phyloP scores from a whole-genome alignment of 164 flowering plant species.

The Chimonanthus salicifolius region DNA sequence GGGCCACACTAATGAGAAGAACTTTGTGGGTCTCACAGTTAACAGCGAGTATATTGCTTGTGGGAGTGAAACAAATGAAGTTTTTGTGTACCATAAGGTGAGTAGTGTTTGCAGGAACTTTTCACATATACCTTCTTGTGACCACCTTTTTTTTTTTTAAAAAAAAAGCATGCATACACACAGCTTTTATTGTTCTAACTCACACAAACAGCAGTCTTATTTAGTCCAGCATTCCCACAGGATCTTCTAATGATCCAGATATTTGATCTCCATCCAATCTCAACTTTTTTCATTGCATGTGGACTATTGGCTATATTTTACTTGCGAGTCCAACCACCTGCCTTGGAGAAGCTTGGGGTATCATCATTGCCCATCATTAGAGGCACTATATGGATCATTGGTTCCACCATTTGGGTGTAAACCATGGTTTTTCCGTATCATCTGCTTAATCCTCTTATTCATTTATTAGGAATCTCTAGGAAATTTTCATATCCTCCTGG shows the following conservation, averaged over 20 bases:
- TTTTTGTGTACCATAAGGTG: conserved; percentile 94
- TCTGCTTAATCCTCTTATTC: too few species aligned
- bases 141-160: too few species aligned
- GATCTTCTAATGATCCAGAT: background rate
- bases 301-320: background rate
- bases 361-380: background rate
- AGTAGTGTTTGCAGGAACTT: background rate
- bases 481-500: background rate
- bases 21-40: conserved; percentile 87
- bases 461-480: background rate
- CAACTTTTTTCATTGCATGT: background rate
- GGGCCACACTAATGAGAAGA: conserved; percentile 96
- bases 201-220: background rate
- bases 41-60: conserved; percentile 88
- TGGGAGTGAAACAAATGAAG: conserved; percentile 98
- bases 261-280: background rate
- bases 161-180: too few species aligned
- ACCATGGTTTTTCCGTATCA: too few species aligned
- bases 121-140: background rate
- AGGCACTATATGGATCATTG: background rate
- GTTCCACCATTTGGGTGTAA: too few species aligned
- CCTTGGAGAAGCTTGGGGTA: background rate
- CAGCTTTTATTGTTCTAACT: background rate
- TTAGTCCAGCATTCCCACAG: background rate
- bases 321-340: background rate